Evolutionary conservation across 2,329 filamentous ascomycete genomes (phyloP).

Genomic region (Claviceps maximensis): DNA sequence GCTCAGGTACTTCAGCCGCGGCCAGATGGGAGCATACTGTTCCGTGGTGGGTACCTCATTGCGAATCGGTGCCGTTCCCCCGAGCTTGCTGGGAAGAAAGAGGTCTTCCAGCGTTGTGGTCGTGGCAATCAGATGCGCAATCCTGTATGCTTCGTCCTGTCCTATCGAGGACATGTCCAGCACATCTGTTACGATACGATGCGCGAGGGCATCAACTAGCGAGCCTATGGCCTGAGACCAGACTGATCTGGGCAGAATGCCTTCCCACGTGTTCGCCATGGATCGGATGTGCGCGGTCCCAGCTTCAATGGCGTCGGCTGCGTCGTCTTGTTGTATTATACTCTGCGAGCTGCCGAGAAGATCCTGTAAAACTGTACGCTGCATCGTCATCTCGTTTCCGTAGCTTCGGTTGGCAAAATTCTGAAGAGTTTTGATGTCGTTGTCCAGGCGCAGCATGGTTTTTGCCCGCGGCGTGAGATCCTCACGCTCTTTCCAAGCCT

Average conservation of each 20-base stretch:
- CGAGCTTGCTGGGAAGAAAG: constrained; percentile 35
- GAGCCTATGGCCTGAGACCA: constrained; percentile 51
- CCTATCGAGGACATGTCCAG: constrained; percentile 48
- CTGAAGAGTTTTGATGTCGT: constrained; percentile 45
- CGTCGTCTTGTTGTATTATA: constrained; percentile 43
- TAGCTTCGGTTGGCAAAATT: constrained; percentile 50
- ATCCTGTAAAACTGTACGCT: constrained; percentile 48
- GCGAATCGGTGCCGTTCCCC: constrained; percentile 13
- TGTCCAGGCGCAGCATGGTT: constrained; percentile 43
- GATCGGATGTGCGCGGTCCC: constrained; percentile 39
- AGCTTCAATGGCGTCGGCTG: constrained; percentile 37
- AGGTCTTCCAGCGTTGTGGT: constrained; percentile 47
- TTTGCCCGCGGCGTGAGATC: constrained; percentile 38
- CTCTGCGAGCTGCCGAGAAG: constrained; percentile 48
- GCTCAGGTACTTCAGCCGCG: constrained; percentile 49
- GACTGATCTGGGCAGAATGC: constrained; percentile 44
- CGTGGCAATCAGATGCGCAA: constrained; percentile 43
- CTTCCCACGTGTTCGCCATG: constrained; percentile 43
- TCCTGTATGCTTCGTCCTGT: constrained; percentile 50
- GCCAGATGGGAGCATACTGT: constrained; percentile 48
- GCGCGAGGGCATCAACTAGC: constrained; percentile 42
- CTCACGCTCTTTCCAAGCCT: constrained; percentile 38
- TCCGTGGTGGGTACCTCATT: constrained; percentile 40
- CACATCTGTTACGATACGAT: constrained; percentile 48
- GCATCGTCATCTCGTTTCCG: constrained; percentile 44